Base-by-base conservation (phyloP, 1,139 yeast genomes). In the Taphrina confusa region DNA sequence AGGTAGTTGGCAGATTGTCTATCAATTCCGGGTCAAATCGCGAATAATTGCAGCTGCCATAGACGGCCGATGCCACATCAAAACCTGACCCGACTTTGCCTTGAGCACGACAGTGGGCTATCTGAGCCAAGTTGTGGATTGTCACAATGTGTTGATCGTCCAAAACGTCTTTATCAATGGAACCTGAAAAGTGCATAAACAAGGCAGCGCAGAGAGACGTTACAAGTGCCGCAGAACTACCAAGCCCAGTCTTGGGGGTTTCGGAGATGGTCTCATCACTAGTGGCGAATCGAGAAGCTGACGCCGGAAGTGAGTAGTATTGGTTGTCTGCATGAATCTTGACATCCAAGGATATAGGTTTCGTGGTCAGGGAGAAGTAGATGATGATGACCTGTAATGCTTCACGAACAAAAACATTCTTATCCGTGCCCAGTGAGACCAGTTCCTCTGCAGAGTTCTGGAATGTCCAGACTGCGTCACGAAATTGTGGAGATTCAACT, bases 31-130 rank as follows among this genome's bases (percentile, higher is more conserved):
- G 68, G 1, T 70, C 67, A 68, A 92, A 92, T 63, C 98, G 76
- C 39, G 81, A 78, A 72, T 92, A 92, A 4, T 83, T 78, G 50
- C 91, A 86, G 0, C 96, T 87, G 1, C 98, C 98, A 72, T 80
- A 92, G 0, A 88, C 85, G 0, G 98, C 98, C 6, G 97, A 85
- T 0, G 96, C 97, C 44, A 94, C 95, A 70, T 92, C 98, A 71
- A 92, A 92, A 0, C 98, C 98, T 1, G 96, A 88, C 0, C 98
- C 98, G 27, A 92, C 84, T 71, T 94, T 94, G 46, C 88, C 87
- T 71, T 92, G 98, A 1, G 98, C 97, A 61, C 81, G 80, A 71
- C 97, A 91, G 71, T 92, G 98, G 0, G 96, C 87, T 11, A 88
- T 76, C 70, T 92, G 98, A 0, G 97, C 82, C 33, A 89, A 74